These are phyloP conservation scores for Pyrus bretschneideri DNA, from an alignment of 306 rosid genomes.

Conservation along the genomic window DNA sequence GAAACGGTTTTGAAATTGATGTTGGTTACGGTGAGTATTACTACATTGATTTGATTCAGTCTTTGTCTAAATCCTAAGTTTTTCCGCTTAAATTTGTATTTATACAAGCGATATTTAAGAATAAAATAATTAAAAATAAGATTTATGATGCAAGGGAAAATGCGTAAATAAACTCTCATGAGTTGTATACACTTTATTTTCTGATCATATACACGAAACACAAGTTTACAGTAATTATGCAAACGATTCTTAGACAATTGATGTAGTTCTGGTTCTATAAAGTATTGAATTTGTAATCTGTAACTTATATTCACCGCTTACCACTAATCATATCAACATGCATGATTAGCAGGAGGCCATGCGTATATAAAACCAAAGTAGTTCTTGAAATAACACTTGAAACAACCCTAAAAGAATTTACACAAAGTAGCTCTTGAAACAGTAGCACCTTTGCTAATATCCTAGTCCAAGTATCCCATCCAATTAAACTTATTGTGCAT, in stretches of 20 bases:
- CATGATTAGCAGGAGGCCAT: too few species aligned
- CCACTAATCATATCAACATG: not conserved
- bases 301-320: not conserved
- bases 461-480: not conserved
- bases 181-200: too few species aligned
- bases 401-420: not conserved
- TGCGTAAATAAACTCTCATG: too few species aligned
- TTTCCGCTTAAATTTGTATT: not conserved
- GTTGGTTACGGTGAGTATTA: not conserved
- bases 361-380: not conserved
- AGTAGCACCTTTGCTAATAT: too few species aligned
- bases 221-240: too few species aligned
- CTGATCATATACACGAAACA: fast-evolving
- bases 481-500: not conserved
- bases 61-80: not conserved
- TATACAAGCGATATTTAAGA: not conserved
- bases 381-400: too few species aligned
- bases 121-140: too few species aligned
- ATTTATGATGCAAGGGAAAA: too few species aligned
- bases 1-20: not conserved
- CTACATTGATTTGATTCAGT: not conserved
- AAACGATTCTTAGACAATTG: too few species aligned
- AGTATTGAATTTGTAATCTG: too few species aligned
- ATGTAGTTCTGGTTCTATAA: too few species aligned
- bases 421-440: not conserved